A percentile compares a stretch with the other conserved stretches of the same genome.
These are phyloP conservation scores for Cystofilobasidium bisporidii DNA, from an alignment of 768 basidiomycete species.

Conservation along the genomic window DNA sequence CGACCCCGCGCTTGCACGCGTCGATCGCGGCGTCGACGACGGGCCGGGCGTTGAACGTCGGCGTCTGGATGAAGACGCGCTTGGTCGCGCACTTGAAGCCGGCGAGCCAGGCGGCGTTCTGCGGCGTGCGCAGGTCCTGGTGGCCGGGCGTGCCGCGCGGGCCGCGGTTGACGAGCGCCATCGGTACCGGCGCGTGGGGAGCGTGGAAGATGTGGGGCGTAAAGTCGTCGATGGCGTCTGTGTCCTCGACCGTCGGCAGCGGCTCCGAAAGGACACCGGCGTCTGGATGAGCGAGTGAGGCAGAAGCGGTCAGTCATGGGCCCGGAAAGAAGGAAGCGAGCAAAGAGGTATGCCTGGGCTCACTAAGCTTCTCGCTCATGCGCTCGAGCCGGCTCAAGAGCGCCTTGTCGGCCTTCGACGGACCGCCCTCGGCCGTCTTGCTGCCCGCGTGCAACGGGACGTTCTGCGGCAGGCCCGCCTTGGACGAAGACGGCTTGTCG, in stretches of 20 bases:
- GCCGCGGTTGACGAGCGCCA: slow-evolving; percentile 56
- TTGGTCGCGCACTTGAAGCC: slow-evolving; percentile 53
- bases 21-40: slow-evolving; percentile 53
- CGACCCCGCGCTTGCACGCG: slow-evolving; percentile 54
- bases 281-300: slow-evolving; percentile 27
- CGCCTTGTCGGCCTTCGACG: slow-evolving; percentile 12
- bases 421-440: background rate
- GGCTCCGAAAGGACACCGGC: slow-evolving; percentile 42
- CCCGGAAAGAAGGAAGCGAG: background rate
- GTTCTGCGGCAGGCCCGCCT: background rate
- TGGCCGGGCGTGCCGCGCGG: slow-evolving; percentile 46
- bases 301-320: background rate
- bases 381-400: slow-evolving; percentile 33
- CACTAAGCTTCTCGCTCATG: slow-evolving; percentile 40
- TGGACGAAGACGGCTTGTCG: no score
- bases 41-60: slow-evolving; percentile 59
- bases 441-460: background rate
- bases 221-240: slow-evolving; percentile 48
- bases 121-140: slow-evolving; percentile 48
- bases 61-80: slow-evolving; percentile 64
- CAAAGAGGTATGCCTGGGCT: slow-evolving; percentile 26
- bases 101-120: slow-evolving; percentile 60
- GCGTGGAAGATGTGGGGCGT: slow-evolving; percentile 54
- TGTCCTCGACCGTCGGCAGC: slow-evolving; percentile 43
- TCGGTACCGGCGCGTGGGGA: slow-evolving; percentile 53